Evolutionary conservation across 805 yeast species (phyloP).

Genomic region (Isabelozyma gotoi): DNA sequence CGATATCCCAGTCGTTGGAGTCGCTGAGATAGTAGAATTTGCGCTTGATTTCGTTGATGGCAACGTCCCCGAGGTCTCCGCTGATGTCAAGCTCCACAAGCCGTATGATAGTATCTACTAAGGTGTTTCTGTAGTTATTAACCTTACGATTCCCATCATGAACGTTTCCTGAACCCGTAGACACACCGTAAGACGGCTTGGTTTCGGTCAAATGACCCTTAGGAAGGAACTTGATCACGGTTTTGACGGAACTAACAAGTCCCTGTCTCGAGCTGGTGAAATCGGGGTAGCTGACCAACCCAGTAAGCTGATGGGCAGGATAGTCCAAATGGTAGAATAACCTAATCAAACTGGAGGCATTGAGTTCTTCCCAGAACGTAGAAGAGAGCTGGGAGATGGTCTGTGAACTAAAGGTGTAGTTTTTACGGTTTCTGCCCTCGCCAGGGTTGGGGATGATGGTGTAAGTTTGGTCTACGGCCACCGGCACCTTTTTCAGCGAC

Average conservation of each 20-base stretch:
- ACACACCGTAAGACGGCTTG: conserved; percentile 27
- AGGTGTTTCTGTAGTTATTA: conserved; percentile 44
- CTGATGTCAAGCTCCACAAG: conserved; percentile 40
- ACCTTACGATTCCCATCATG: conserved; percentile 22
- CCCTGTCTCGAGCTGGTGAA: conserved; percentile 22
- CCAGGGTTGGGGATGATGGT: conserved; percentile 19
- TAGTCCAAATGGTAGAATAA: conserved; percentile 53
- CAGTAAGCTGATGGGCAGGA: conserved; percentile 56
- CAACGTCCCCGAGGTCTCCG: conserved; percentile 21
- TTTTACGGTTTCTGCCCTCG: conserved; percentile 14
- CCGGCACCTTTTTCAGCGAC: conserved; percentile 10
- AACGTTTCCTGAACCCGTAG: conserved; percentile 28
- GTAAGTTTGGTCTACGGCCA: conserved; percentile 29
- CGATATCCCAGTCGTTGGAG: conserved; percentile 20
- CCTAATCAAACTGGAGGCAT: conserved; percentile 58
- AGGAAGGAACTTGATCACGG: conserved; percentile 46
- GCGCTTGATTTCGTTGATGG: conserved; percentile 36
- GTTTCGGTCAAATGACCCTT: conserved; percentile 49
- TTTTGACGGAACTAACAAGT: conserved; percentile 23
- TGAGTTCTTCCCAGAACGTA: conserved; percentile 59
- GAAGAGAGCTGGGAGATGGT: conserved; percentile 14
- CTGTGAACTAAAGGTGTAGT: conserved; percentile 11
- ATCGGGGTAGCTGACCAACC: conserved; percentile 50
- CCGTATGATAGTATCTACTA: conserved; percentile 52
- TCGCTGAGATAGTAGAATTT: neutral